These are phyloP conservation scores for Cercospora sp. DNA, from an alignment of 2,329 filamentous ascomycete genomes.

Conservation along the genomic window DNA sequence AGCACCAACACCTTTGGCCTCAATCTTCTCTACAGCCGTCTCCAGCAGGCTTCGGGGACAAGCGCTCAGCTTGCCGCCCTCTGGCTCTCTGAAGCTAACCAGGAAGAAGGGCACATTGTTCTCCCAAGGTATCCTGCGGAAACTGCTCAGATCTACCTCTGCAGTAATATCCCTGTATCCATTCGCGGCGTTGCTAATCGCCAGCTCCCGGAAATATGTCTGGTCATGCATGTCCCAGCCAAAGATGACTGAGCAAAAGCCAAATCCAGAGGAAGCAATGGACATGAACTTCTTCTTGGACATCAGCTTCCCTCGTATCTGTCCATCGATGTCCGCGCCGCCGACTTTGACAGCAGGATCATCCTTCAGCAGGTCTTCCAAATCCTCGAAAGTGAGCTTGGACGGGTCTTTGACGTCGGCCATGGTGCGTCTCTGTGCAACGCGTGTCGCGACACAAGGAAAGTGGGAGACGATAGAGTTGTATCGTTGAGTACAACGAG, in stretches of 20 bases:
- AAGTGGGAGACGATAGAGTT: not conserved
- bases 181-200: slow-evolving; percentile 86
- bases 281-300: slow-evolving; percentile 91
- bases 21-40: slow-evolving; percentile 66
- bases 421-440: slow-evolving; percentile 31
- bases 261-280: slow-evolving; percentile 77
- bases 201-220: slow-evolving; percentile 82
- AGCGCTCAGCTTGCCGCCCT: slow-evolving; percentile 68
- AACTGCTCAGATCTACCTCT: slow-evolving; percentile 73
- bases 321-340: slow-evolving; percentile 82
- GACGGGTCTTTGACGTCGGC: slow-evolving; percentile 38
- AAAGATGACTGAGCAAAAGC: slow-evolving; percentile 92
- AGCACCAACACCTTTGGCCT: slow-evolving; percentile 69
- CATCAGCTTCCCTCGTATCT: slow-evolving; percentile 84
- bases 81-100: slow-evolving; percentile 79
- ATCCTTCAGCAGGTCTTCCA: slow-evolving; percentile 65
- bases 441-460: not conserved
- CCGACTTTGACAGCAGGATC: slow-evolving; percentile 84
- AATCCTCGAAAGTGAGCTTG: slow-evolving; percentile 60
- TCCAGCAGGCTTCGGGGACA: slow-evolving; percentile 77
- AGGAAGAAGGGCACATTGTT: slow-evolving; percentile 82
- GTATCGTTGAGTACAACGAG: slow-evolving; percentile 27
- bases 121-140: slow-evolving; percentile 88
- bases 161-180: slow-evolving; percentile 85
- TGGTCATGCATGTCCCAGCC: slow-evolving; percentile 97